Evolutionary conservation across 768 basidiomycete genomes (phyloP), one percentile per base, ranked within the genome.

Genomic region (Leucocoprinus birnbaumii): DNA sequence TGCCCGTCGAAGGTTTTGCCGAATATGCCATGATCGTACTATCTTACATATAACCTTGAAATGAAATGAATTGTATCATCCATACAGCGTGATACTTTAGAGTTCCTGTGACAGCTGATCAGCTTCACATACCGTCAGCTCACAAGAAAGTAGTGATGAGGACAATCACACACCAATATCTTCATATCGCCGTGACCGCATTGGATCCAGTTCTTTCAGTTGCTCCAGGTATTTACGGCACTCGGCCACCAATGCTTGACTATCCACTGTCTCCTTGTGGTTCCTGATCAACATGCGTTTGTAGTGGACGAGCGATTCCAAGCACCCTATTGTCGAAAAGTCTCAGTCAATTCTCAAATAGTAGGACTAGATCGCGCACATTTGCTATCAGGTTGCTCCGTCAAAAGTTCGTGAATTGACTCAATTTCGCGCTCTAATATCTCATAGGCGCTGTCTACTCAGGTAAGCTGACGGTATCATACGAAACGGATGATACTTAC

Each of bases 351-450:
- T 35, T 19, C 21, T 46, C 51, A 34, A 51, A 8, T 19, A 19
- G 26, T 3, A 10, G 6, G 26, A 18, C 47, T 31, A 14, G 13
- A 7, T n/a, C 56, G 53, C 85, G 52, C 65, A 92, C 94, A 98
- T 79, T 93, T 96, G 61, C 92, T 91, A 61, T 96, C 93, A 1
- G 94, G 87, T 64, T 98, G 91, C 59, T 94, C 87, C 31, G 87
- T 84, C 24, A 95, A 72, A 14, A 99, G 77, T 60, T 96, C 93
- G 61, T 87, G 77, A 48, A 98, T 94, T 3, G 83, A 78, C 2
- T 63, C 62, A 22, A 98, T 89, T 68, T 99, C 96, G 16, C 87
- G 76, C 41, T 80, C 73, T 13, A 99, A 68, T 3, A 87, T 66
- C 0, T 68, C 66, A 53, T 74, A 72, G 53, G 85, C 76, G 2